A percentile compares a stretch with the other conserved stretches of the same genome.
These are phyloP conservation scores for Boletus bicolor DNA, from an alignment of 768 basidiomycete species.

Conservation along the genomic window DNA sequence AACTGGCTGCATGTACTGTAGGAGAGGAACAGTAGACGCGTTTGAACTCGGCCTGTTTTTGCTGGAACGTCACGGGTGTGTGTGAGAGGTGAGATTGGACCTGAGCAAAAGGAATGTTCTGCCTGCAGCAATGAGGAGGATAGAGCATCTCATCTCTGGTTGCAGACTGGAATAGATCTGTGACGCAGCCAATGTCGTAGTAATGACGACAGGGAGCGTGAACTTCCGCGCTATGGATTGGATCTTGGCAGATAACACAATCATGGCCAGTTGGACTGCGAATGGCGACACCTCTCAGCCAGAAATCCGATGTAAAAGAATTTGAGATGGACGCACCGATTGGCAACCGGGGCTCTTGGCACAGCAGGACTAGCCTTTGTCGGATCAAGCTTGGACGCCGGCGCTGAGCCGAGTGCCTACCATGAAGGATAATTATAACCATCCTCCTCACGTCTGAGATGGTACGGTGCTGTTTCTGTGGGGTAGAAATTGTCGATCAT, in stretches of 20 bases:
- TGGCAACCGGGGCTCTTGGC: neutral
- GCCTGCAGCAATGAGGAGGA: conserved; percentile 40
- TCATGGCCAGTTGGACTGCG: conserved; percentile 25
- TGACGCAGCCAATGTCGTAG: conserved; percentile 35
- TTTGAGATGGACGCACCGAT: conserved; percentile 13
- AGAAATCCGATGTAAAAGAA: neutral
- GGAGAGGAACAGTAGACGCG: conserved; percentile 39
- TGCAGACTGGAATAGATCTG: conserved; percentile 34
- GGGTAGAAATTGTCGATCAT: neutral
- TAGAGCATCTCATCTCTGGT: conserved; percentile 38
- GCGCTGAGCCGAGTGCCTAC: neutral
- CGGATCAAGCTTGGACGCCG: neutral
- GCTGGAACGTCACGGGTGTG: conserved; percentile 17
- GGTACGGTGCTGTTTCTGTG: neutral
- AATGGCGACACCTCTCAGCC: neutral
- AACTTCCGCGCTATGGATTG: conserved; percentile 26
- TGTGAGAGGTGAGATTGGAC: conserved; percentile 26
- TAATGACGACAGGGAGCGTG: conserved; percentile 34
- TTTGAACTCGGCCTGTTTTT: conserved; percentile 33
- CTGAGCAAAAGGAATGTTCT: conserved; percentile 25
- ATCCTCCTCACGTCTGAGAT: conserved; percentile 17
- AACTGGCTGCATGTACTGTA: conserved; percentile 37
- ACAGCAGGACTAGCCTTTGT: neutral
- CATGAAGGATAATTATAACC: conserved; percentile 21
- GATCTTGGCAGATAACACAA: conserved; percentile 37